These are phyloP conservation scores for Agaricus sinodeliciosus DNA, from an alignment of 768 basidiomycete species.

Conservation along the genomic window DNA sequence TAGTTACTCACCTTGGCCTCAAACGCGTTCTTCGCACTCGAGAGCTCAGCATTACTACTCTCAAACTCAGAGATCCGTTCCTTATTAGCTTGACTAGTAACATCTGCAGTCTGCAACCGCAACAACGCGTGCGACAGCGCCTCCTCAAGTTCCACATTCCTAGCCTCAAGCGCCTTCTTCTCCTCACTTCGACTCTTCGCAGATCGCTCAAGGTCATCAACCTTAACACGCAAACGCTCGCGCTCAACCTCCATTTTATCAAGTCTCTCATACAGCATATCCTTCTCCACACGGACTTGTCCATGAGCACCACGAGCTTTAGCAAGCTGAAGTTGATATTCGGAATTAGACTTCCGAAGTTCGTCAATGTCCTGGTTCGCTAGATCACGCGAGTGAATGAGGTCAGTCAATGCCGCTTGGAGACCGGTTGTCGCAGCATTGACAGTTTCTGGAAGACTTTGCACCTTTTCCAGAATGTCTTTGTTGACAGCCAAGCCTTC, in stretches of 20 bases:
- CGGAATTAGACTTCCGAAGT: conserved; percentile 57
- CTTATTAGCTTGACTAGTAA: conserved; percentile 51
- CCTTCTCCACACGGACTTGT: conserved; percentile 79
- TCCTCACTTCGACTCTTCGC: conserved; percentile 39
- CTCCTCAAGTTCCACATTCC: conserved; percentile 60
- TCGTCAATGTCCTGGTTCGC: conserved; percentile 65
- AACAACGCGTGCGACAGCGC: conserved; percentile 69
- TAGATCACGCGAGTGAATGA: conserved; percentile 49
- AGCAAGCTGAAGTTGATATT: conserved; percentile 64
- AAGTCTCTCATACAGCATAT: conserved; percentile 59
- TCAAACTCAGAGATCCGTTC: conserved; percentile 60
- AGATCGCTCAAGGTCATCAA: conserved; percentile 46
- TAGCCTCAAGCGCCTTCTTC: conserved; percentile 37
- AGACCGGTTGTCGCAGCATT: conserved; percentile 45
- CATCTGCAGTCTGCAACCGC: conserved; percentile 68
- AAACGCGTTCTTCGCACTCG: conserved; percentile 48
- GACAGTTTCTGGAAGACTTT: conserved; percentile 54
- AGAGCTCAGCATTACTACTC: conserved; percentile 47
- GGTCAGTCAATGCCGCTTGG: conserved; percentile 56
- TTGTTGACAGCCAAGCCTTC: conserved; percentile 47
- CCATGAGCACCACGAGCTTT: conserved; percentile 76
- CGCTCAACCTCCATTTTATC: conserved; percentile 56
- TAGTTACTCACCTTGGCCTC: conserved; percentile 48
- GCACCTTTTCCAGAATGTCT: conserved; percentile 46
- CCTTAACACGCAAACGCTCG: conserved; percentile 47